Evolutionary conservation across 2,329 filamentous ascomycete genomes (phyloP).

Genomic region (Mycosphaerelloides madeirae): DNA sequence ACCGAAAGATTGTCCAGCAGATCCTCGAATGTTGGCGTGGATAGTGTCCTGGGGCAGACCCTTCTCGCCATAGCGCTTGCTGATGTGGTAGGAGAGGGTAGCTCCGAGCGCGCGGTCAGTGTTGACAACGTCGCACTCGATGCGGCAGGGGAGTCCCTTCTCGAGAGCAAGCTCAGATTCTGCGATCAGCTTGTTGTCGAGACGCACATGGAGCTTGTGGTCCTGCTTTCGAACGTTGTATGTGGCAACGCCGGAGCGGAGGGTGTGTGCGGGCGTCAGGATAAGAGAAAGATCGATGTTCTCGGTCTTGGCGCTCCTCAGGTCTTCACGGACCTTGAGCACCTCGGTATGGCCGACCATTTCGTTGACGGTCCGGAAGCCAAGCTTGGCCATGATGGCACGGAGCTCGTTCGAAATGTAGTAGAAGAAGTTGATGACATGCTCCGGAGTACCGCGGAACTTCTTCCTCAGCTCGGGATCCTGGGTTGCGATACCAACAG

Average conservation of each 20-base stretch:
- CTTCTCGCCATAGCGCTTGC: slow-evolving; percentile 82
- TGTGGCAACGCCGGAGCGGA: slow-evolving; percentile 87
- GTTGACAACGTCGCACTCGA: slow-evolving; percentile 95
- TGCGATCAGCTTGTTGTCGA: slow-evolving; percentile 95
- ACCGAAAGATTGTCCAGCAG: slow-evolving; percentile 93
- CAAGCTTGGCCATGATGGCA: slow-evolving; percentile 93
- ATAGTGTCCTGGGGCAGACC: slow-evolving; percentile 90
- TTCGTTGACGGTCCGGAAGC: slow-evolving; percentile 92
- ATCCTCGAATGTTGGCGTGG: slow-evolving; percentile 93
- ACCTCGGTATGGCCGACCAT: slow-evolving; percentile 93
- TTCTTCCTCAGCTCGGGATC: slow-evolving; percentile 92
- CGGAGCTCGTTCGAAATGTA: slow-evolving; percentile 94
- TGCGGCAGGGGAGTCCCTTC: slow-evolving; percentile 85
- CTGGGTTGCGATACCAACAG: slow-evolving; percentile 92
- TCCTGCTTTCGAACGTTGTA: slow-evolving; percentile 99
- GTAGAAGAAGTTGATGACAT: slow-evolving; percentile 99
- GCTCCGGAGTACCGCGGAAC: slow-evolving; percentile 86
- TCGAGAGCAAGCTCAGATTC: slow-evolving; percentile 92
- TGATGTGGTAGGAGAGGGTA: slow-evolving; percentile 92
- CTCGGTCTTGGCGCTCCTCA: slow-evolving; percentile 80
- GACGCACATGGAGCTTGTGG: slow-evolving; percentile 82
- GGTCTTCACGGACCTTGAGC: slow-evolving; percentile 79
- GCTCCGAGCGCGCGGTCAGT: slow-evolving; percentile 92
- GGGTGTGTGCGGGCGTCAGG: slow-evolving; percentile 89
- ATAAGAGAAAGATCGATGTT: slow-evolving; percentile 93